phyloP scores from a whole-genome alignment of 805 yeast species.

The Pichia sporocuriosa region DNA sequence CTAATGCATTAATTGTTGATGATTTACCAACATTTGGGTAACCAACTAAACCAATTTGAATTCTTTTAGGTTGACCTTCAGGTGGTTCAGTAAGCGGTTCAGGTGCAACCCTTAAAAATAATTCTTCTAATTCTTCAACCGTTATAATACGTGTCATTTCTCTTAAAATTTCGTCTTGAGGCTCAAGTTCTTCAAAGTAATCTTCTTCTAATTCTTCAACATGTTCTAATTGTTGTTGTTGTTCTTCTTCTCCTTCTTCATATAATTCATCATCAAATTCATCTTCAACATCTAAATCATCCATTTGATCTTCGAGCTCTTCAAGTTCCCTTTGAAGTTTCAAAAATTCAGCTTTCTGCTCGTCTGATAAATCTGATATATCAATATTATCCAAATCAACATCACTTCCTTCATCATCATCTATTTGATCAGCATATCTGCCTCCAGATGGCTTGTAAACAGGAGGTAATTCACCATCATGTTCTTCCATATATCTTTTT shows the following conservation, averaged over 20 bases:
- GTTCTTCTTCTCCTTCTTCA: constrained; percentile 12
- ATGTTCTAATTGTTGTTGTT: too few species aligned
- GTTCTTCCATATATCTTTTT: constrained; percentile 11
- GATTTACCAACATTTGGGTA: constrained; percentile 84
- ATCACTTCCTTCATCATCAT: constrained; percentile 10
- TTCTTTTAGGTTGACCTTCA: constrained; percentile 51
- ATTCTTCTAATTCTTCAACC: constrained; percentile 76
- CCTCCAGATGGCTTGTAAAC: constrained; percentile 6
- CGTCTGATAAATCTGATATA: constrained; percentile 17
- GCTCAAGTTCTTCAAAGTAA: constrained; percentile 28
- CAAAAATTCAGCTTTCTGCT: constrained; percentile 16
- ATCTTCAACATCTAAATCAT: constrained; percentile 12
- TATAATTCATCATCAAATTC: constrained; percentile 23
- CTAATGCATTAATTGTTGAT: constrained; percentile 94
- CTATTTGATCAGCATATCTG: background rate
- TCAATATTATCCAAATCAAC: constrained; percentile 17
- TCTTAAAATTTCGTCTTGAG: constrained; percentile 26
- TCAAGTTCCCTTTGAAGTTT: constrained; percentile 16
- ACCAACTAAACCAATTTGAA: constrained; percentile 94
- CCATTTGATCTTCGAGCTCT: constrained; percentile 15
- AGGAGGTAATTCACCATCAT: constrained; percentile 12
- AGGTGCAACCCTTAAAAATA: constrained; percentile 79
- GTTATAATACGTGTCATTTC: constrained; percentile 63
- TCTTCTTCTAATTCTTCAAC: constrained; percentile 20
- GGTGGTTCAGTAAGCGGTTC: constrained; percentile 43